A percentile compares a stretch with the other conserved stretches of the same genome.
These are phyloP conservation scores for Metschnikowia lochheadii DNA, from an alignment of 805 yeast genomes.

Conservation along the genomic window DNA sequence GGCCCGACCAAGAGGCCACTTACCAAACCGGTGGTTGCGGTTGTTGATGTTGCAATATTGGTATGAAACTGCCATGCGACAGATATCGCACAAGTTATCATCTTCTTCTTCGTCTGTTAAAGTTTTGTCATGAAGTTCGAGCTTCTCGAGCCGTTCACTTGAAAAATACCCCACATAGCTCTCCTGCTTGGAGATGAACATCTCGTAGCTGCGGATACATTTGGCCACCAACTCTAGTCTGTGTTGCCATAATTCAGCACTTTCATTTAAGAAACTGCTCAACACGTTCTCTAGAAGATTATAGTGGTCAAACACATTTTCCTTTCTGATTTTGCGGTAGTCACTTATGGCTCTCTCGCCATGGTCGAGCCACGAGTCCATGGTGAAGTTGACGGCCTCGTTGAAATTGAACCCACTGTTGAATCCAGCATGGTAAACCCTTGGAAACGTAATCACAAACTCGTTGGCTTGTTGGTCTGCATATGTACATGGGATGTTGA, in stretches of 20 bases:
- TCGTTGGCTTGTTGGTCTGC: constrained; percentile 72
- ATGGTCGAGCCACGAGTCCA: constrained; percentile 63
- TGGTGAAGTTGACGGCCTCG: constrained; percentile 55
- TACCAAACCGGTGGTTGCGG: constrained; percentile 18
- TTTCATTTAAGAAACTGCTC: constrained; percentile 18
- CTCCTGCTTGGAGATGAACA: constrained; percentile 19
- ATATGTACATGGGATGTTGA: constrained; percentile 43
- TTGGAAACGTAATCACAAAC: constrained; percentile 40
- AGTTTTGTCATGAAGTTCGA: background rate
- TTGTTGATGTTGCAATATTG: constrained; percentile 43
- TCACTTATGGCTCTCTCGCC: constrained; percentile 42
- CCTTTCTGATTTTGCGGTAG: constrained; percentile 34
- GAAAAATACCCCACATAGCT: constrained; percentile 18
- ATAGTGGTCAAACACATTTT: constrained; percentile 50
- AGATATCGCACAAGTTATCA: constrained; percentile 46
- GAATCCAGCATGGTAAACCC: constrained; percentile 45
- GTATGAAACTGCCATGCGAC: constrained; percentile 47
- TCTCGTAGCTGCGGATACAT: constrained; percentile 30
- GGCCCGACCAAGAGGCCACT: constrained; percentile 16
- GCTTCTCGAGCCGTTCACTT: constrained; percentile 18
- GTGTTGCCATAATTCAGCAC: constrained; percentile 2
- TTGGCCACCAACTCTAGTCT: constrained; percentile 12
- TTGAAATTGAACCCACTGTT: constrained; percentile 44
- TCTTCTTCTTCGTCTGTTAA: constrained; percentile 26
- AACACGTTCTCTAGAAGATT: constrained; percentile 46